Base-by-base conservation (phyloP, 2,329 filamentous ascomycete species). In the Diplocarpon mali region DNA sequence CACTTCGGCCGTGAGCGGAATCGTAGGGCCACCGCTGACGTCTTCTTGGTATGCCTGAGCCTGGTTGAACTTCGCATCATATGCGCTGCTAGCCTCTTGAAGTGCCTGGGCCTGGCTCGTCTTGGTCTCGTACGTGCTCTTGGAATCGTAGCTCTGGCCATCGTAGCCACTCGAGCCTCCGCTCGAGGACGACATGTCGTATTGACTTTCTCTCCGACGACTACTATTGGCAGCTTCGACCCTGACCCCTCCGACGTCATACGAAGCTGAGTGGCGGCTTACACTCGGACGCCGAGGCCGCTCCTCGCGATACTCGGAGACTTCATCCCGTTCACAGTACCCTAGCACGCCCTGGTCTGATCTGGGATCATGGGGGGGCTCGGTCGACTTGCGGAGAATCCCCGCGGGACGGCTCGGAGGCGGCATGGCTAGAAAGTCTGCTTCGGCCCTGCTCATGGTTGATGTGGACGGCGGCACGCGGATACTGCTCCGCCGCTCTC, bases 1-100 rank as follows among this genome's bases (percentile, higher is more conserved):
- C 11, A 67, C 64, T 45, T 78, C 76, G 2, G 70, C 71, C 3
- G 78, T 81, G 45, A 81, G 60, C 2, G 69, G 68, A 43, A 71
- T 55, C 31, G 61, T 56, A 2, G 67, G 58, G 29, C 70, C 71
- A 35, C 58, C 66, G 4, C 15, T 35, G 5, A 73, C 65, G 3
- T 71, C 67, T 14, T 76, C 69, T 55, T 78, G 76, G 57, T 80
- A 79, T 17, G 57, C 60, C 15, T 63, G 53, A 27, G 71, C 71
- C 47, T 64, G 57, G 15, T 64, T 63, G 5, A 72, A 49, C 50
- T 74, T 67, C 20, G 67, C 65, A 43, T 68, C 65, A 40, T 69
- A 67, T 47, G 63, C 68, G 45, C 41, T 52, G 5, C 30, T 27
- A 3, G 45, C 41, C 13, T 24, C 45, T 55, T 78, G 76, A 57